phyloP scores from a whole-genome alignment of 2,329 filamentous ascomycete species.

The Fusarium kyushuense region DNA sequence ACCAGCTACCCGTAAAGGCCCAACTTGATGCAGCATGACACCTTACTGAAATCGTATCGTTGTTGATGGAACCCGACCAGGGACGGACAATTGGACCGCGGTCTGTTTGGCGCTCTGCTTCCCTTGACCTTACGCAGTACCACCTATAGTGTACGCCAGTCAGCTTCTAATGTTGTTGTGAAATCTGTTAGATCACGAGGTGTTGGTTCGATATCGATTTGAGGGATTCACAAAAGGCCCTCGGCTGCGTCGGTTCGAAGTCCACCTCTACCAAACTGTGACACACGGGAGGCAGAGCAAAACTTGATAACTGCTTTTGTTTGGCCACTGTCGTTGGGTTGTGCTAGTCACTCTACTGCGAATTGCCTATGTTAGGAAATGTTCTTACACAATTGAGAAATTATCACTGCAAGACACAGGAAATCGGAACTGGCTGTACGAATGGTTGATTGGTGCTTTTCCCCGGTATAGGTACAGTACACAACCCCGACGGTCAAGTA shows the following conservation, averaged over 20 bases:
- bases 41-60: slow-evolving; percentile 13
- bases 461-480: background rate
- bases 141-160: slow-evolving; percentile 22
- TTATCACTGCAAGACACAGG: background rate
- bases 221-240: slow-evolving; percentile 4
- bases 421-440: background rate
- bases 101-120: slow-evolving; percentile 32
- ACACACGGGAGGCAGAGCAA: slow-evolving; percentile 1
- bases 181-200: slow-evolving; percentile 4
- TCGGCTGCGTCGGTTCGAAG: slow-evolving; percentile 28
- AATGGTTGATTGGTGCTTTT: slow-evolving; percentile 16
- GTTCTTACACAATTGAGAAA: slow-evolving; percentile 12
- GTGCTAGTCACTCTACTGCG: slow-evolving; percentile 10
- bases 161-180: slow-evolving; percentile 6
- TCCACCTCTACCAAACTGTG: slow-evolving; percentile 32
- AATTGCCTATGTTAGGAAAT: slow-evolving; percentile 4
- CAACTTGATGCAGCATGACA: slow-evolving; percentile 25
- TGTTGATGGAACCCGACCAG: slow-evolving; percentile 21
- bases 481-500: background rate
- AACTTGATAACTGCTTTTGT: slow-evolving; percentile 7
- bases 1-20: slow-evolving; percentile 23
- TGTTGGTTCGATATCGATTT: slow-evolving; percentile 8
- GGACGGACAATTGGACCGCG: too few species aligned
- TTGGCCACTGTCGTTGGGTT: slow-evolving; percentile 29
- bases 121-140: slow-evolving; percentile 28